A percentile compares a stretch with the other conserved stretches of the same genome.
Evolutionary conservation across 768 basidiomycete genomes (phyloP).

Genomic region (Pleurotus ostreatus): DNA sequence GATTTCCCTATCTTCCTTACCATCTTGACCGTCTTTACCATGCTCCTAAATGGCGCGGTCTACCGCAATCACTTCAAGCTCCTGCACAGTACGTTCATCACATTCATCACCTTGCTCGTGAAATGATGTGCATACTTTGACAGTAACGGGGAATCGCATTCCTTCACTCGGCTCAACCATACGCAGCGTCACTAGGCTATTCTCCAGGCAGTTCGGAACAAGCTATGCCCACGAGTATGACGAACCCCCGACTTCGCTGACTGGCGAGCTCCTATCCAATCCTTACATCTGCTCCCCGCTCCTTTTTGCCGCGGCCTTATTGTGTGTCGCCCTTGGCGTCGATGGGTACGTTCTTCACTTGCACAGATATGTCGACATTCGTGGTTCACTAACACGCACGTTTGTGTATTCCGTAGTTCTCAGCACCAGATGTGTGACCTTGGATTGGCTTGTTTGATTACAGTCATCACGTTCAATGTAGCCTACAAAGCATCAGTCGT

Average conservation of each 20-base stretch:
- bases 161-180: conserved; percentile 44
- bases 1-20: conserved; percentile 62
- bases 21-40: conserved; percentile 50
- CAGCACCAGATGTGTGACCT: conserved; percentile 79
- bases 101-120: not conserved
- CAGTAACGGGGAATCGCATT: conserved; percentile 62
- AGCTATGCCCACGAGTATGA: conserved; percentile 18
- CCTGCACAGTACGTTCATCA: conserved; percentile 48
- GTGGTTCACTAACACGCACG: too few relatives aligned
- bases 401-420: not conserved
- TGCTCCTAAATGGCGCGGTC: conserved; percentile 50
- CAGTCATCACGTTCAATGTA: conserved; percentile 73
- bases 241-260: conserved; percentile 29
- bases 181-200: not conserved
- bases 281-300: conserved; percentile 72
- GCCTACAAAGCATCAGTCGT: conserved; percentile 83
- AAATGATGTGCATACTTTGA: not conserved
- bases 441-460: conserved; percentile 74
- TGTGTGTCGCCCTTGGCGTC: conserved; percentile 48
- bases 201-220: not conserved
- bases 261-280: conserved; percentile 53
- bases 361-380: too few relatives aligned
- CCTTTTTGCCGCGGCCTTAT: conserved; percentile 49
- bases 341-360: conserved; percentile 43
- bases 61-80: conserved; percentile 66